These are phyloP conservation scores for Hypocreales sp. DNA, from an alignment of 2,329 filamentous ascomycete species.

Conservation along the genomic window DNA sequence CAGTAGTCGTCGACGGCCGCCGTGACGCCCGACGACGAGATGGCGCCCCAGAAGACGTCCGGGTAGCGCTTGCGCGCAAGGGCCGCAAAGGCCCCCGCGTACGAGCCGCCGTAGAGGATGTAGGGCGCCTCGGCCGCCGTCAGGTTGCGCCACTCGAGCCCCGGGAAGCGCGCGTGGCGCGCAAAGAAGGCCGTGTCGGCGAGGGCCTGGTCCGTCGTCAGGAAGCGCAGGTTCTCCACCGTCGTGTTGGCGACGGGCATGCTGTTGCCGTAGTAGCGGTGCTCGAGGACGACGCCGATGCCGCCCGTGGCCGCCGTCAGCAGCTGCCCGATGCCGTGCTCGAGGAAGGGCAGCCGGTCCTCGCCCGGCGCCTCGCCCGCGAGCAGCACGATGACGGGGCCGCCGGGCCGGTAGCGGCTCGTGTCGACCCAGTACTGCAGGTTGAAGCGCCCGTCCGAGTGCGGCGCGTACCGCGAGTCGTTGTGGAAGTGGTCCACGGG, in stretches of 20 bases:
- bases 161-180: constrained; percentile 52
- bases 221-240: constrained; percentile 59
- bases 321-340: constrained; percentile 63
- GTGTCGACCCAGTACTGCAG: constrained; percentile 77
- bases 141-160: constrained; percentile 50
- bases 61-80: constrained; percentile 66
- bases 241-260: constrained; percentile 51
- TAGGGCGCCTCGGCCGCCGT: constrained; percentile 52
- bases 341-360: constrained; percentile 52
- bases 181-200: constrained; percentile 76
- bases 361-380: constrained; percentile 53
- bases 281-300: constrained; percentile 68
- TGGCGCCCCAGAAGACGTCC: constrained; percentile 61
- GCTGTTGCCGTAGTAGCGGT: constrained; percentile 73
- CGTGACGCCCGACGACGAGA: constrained; percentile 68
- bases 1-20: constrained; percentile 68
- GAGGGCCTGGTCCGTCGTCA: constrained; percentile 70
- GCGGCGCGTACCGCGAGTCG: constrained; percentile 61
- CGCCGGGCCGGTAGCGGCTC: constrained; percentile 57
- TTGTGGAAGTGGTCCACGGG: constrained; percentile 75
- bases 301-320: constrained; percentile 57
- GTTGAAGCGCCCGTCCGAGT: constrained; percentile 50
- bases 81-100: constrained; percentile 66
- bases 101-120: constrained; percentile 72
- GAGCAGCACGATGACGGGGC: constrained; percentile 65